These are phyloP conservation scores for Bryoerythrophyllum caledonicum DNA, from an alignment of 225 moss, liverwort and hornwort species.

Conservation along the genomic window DNA sequence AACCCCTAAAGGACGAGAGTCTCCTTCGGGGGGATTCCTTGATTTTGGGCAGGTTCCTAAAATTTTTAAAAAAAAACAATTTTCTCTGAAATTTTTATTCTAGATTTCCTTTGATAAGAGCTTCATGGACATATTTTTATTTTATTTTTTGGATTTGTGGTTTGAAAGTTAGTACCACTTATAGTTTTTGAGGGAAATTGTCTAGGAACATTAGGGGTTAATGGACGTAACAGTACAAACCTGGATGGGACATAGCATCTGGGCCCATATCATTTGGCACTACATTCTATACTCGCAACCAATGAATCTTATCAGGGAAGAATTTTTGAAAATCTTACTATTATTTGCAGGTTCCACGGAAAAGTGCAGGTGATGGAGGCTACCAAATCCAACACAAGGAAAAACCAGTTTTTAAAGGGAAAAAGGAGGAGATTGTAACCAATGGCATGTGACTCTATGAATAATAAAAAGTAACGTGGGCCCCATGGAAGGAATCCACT, in stretches of 20 bases:
- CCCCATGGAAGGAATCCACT: not conserved
- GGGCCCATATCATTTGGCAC: not conserved
- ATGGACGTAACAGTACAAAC: not conserved
- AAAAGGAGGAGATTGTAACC: not conserved
- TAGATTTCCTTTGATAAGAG: too few relatives aligned
- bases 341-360: not conserved
- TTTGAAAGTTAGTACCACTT: too few relatives aligned
- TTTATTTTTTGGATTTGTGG: too few relatives aligned
- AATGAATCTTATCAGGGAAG: not conserved
- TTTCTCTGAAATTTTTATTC: too few relatives aligned
- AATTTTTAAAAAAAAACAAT: too few relatives aligned
- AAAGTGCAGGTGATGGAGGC: not conserved
- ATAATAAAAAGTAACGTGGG: constrained; percentile 18
- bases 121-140: too few relatives aligned
- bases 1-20: too few relatives aligned
- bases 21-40: too few relatives aligned
- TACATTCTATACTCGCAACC: not conserved
- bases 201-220: too few relatives aligned
- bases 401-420: not conserved
- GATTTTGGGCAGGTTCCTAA: too few relatives aligned
- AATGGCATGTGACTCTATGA: not conserved
- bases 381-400: not conserved
- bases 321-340: not conserved
- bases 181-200: too few relatives aligned
- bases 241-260: not conserved